A percentile compares a stretch with the other conserved stretches of the same genome.
Evolutionary conservation across 2,329 filamentous ascomycete species (phyloP).

Genomic region (Pseudogymnoascus sp.): DNA sequence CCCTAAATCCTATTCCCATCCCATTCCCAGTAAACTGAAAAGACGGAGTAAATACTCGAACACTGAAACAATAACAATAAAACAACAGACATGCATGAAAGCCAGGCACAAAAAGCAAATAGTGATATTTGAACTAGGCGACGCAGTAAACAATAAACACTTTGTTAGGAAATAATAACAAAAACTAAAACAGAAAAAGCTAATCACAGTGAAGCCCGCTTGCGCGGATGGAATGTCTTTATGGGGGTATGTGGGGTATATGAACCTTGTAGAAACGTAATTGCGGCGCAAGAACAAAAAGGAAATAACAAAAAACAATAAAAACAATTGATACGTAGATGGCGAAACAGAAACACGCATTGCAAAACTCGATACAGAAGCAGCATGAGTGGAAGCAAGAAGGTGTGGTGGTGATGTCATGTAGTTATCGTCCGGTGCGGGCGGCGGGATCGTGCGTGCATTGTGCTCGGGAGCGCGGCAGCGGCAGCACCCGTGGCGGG

Average conservation of each 20-base stretch:
- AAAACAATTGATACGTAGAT: background rate
- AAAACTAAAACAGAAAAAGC: background rate
- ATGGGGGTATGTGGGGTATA: background rate
- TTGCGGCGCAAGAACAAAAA: background rate
- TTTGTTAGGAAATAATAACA: background rate
- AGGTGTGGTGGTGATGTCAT: background rate
- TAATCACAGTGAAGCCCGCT: constrained; percentile 7
- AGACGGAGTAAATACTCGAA: background rate
- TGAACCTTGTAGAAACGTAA: background rate
- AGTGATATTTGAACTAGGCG: background rate
- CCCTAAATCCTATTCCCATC: background rate
- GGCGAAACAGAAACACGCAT: background rate
- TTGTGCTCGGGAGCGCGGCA: constrained; percentile 4
- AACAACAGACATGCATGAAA: background rate
- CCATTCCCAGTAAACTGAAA: background rate
- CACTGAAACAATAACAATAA: background rate
- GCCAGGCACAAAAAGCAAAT: background rate
- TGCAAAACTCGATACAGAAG: background rate
- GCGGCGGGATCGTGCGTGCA: constrained; percentile 1
- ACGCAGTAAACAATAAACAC: background rate
- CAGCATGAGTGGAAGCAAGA: background rate
- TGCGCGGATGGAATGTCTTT: constrained; percentile 6
- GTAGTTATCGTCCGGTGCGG: background rate
- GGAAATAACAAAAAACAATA: background rate
- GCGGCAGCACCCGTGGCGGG: background rate